Evolutionary conservation across 352 stramenopile genomes (phyloP).

Genomic region (Globisporangium parvum): DNA sequence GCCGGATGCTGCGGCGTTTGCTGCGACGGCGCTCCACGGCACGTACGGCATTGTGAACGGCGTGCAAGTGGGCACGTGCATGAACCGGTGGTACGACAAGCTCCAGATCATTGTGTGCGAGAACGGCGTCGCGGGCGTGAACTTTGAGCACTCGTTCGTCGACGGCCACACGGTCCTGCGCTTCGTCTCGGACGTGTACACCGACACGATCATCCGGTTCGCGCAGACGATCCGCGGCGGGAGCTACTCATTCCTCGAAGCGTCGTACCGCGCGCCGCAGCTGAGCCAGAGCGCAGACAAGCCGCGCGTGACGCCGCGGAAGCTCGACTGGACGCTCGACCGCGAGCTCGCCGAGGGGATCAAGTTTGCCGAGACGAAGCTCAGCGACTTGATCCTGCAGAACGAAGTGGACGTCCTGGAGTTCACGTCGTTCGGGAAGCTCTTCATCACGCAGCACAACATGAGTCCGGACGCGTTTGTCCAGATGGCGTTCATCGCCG

Average conservation of each 20-base stretch:
- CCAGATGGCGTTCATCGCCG: constrained; percentile 93
- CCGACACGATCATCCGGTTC: constrained; percentile 90
- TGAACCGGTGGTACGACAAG: constrained; percentile 98
- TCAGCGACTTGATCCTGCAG: constrained; percentile 93
- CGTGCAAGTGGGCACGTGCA: constrained; percentile 87
- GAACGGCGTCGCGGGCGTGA: constrained; percentile 92
- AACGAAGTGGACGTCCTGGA: constrained; percentile 93
- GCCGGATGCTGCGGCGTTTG: constrained; percentile 64
- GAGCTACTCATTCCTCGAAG: constrained; percentile 68
- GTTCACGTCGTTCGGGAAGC: constrained; percentile 89
- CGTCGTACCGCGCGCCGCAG: constrained; percentile 66
- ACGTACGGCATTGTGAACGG: constrained; percentile 85
- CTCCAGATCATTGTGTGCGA: constrained; percentile 94
- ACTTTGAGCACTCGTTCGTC: constrained; percentile 97
- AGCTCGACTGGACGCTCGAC: constrained; percentile 88
- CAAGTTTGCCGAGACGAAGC: constrained; percentile 88
- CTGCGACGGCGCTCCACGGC: constrained; percentile 87
- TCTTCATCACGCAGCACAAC: constrained; percentile 89
- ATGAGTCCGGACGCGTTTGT: constrained; percentile 95
- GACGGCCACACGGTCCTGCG: constrained; percentile 95
- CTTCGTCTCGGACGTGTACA: constrained; percentile 88
- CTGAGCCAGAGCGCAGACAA: constrained; percentile 31
- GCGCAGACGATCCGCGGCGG: constrained; percentile 90
- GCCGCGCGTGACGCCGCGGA: constrained; percentile 74
- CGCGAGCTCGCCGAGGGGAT: constrained; percentile 84